Evolutionary conservation across 805 yeast genomes (phyloP), one percentile per base, ranked within the genome.

Genomic region (Metschnikowia proteae): DNA sequence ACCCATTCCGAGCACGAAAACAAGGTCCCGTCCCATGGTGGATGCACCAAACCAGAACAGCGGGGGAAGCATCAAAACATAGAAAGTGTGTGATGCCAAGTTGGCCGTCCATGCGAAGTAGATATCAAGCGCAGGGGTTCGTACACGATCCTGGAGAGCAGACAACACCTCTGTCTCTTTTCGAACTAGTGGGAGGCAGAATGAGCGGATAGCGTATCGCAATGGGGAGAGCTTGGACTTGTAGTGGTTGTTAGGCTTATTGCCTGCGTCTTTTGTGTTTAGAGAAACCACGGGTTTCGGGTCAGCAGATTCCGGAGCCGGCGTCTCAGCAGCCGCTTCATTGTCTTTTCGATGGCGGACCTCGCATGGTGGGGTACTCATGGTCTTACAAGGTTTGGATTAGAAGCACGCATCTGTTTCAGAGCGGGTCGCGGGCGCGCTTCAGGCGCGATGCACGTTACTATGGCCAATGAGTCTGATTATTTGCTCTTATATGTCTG

Each of bases 11-110:
- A 80, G 67, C 6, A 84, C 81, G 45, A 65, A 60, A 13, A 80
- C 75, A 46, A 79, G 66, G 60, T 88, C 94, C 48, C 92, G 72
- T 1, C 84, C 78, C 28, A 82, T 47, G 3, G 61, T 61, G 4
- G 77, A 71, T 29, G 73, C 75, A 0, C 96, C 96, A 51, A 83
- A 79, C 96, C 96, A 92, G 31, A 81, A 74, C 9, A 94, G 88
- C 7, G 86, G 62, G 0, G 99, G 99, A 33, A 92, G 75, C 82
- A 88, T 82, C 43, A 92, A 64, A 43, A 94, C 96, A 64, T 92
- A 92, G 63, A 94, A 94, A 0, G 97, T 88, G 66, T 92, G 99
- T 4, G 96, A 81, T 0, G 97, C 99, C 53, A 94, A 72, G 58
- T 86, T 83, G 13, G 98, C 96, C 3, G 96, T 80, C 74, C 88